Evolutionary conservation across 345 rosid species (phyloP).

Genomic region (Eucalyptus caleyi): DNA sequence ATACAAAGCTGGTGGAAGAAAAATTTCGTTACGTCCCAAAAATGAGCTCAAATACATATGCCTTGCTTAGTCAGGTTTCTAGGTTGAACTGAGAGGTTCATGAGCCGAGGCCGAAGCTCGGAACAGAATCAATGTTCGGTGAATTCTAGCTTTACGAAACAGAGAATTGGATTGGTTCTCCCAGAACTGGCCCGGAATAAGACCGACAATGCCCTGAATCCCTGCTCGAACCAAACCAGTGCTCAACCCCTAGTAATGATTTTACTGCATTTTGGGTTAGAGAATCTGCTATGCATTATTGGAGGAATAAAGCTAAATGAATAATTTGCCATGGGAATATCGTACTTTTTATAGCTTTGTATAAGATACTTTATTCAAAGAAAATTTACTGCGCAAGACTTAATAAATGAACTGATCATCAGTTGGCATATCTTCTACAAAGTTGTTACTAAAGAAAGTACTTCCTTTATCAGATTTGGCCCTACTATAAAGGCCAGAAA

Average conservation of each 20-base stretch:
- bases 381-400: background rate
- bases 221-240: background rate
- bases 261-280: background rate
- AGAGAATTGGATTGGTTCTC: background rate
- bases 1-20: background rate
- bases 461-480: background rate
- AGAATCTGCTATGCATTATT: background rate
- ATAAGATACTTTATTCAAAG: background rate
- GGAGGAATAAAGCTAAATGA: background rate
- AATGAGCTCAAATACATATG: background rate
- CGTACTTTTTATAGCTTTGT: background rate
- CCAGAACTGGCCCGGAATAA: background rate
- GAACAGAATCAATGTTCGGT: background rate
- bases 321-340: background rate
- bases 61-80: background rate
- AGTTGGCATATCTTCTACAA: background rate
- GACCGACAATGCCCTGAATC: background rate
- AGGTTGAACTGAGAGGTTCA: background rate
- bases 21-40: background rate
- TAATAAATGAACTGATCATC: background rate
- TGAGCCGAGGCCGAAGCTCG: background rate
- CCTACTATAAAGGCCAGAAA: background rate
- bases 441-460: background rate
- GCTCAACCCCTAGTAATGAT: background rate
- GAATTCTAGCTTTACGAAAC: background rate